Conservation (phyloP, 1,284 basidiomycete species). For the Apiotrichum montevideense region DNA sequence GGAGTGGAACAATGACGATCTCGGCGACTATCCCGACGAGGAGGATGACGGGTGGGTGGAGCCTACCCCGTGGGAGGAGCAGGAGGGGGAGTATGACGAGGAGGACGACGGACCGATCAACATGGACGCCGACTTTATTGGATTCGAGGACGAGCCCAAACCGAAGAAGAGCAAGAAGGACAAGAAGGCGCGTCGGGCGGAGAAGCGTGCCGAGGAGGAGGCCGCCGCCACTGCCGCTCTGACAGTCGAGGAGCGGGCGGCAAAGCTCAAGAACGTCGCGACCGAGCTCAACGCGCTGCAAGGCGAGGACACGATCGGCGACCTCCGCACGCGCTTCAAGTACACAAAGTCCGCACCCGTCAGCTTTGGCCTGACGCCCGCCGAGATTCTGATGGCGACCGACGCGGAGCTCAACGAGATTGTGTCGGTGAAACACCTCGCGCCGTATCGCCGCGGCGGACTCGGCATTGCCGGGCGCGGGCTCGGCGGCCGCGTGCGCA, state of each 20-base stretch:
- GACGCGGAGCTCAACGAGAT: conserved; percentile 90
- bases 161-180: conserved; percentile 51
- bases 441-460: conserved; percentile 66
- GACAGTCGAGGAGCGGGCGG: conserved; percentile 76
- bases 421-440: conserved; percentile 79
- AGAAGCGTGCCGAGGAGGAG: conserved; percentile 49
- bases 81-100: conserved; percentile 14
- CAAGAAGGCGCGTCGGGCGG: conserved; percentile 50
- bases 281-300: conserved; percentile 84
- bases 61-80: conserved; percentile 12
- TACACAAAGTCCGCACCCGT: conserved; percentile 69
- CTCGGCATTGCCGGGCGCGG: conserved; percentile 55
- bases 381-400: conserved; percentile 85
- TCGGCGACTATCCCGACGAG: conserved; percentile 54
- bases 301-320: conserved; percentile 93
- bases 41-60: conserved; percentile 11
- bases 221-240: conserved; percentile 56
- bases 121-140: conserved; percentile 48
- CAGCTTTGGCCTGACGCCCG: conserved; percentile 67
- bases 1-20: conserved; percentile 68
- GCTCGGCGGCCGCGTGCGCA: conserved; percentile 64
- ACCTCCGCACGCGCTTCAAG: conserved; percentile 86
- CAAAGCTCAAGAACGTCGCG: conserved; percentile 75
- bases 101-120: conserved; percentile 42
- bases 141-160: conserved; percentile 40